Evolutionary conservation across 2,329 filamentous ascomycete genomes (phyloP).

Genomic region (Venturiaceae sp.): DNA sequence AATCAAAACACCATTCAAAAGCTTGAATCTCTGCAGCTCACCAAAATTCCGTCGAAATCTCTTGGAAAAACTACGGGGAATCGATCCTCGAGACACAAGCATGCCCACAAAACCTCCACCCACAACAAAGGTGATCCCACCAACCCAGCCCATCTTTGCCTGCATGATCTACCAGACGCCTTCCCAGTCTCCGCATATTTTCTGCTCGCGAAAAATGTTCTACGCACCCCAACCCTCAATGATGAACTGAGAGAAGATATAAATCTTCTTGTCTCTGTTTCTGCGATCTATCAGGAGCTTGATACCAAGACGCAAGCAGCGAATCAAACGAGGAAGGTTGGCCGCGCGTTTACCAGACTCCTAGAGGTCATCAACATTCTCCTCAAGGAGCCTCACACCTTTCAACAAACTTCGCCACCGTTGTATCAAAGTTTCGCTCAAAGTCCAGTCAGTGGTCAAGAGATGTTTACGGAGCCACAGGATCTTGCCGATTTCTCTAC

Average conservation of each 20-base stretch:
- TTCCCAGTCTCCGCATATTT: background rate
- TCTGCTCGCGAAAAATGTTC: background rate
- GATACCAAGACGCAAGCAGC: conserved; percentile 6
- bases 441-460: background rate
- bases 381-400: background rate
- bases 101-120: too few species aligned
- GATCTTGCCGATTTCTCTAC: background rate
- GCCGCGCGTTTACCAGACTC: conserved; percentile 7
- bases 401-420: background rate
- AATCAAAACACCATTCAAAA: background rate
- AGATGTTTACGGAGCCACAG: background rate
- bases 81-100: background rate
- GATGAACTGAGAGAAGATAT: conserved; percentile 1
- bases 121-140: background rate
- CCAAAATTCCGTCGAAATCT: background rate
- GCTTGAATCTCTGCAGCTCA: background rate
- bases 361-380: conserved; percentile 2
- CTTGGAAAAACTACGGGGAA: background rate
- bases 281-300: conserved; percentile 8
- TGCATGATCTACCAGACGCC: background rate
- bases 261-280: conserved; percentile 8
- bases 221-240: background rate
- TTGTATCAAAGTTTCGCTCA: background rate
- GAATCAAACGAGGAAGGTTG: conserved; percentile 9
- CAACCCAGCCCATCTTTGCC: background rate